Conservation (phyloP, 2,329 filamentous ascomycete genomes). For the Ambrosiella cleistominuta region DNA sequence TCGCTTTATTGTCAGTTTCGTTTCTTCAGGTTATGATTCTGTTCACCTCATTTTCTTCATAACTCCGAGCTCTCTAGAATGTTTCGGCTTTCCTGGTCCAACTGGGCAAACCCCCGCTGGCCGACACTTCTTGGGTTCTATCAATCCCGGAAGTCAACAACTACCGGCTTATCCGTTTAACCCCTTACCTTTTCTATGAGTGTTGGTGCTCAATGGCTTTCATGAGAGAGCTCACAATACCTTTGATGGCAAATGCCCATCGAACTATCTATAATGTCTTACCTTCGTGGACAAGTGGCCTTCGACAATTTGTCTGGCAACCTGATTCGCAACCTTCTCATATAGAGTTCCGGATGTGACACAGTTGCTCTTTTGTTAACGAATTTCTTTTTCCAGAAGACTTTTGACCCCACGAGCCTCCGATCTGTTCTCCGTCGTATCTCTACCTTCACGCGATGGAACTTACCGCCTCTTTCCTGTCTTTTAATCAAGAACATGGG, state of each 20-base stretch:
- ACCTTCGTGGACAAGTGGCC: not conserved
- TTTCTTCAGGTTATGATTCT: not conserved
- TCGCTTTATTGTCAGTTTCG: not conserved
- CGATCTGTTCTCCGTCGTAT: not conserved
- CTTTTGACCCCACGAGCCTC: conserved; percentile 1
- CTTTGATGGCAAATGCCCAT: not conserved
- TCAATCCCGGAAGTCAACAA: not conserved
- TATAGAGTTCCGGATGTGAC: too few species aligned
- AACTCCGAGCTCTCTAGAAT: not conserved
- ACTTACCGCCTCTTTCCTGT: not conserved
- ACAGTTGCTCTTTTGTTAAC: not conserved
- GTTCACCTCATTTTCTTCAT: not conserved
- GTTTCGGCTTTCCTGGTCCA: too few species aligned
- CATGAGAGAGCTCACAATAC: not conserved
- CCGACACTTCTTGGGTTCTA: not conserved
- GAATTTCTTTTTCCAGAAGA: not conserved
- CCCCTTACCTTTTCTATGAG: not conserved
- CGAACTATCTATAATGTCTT: not conserved
- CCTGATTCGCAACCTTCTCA: not conserved
- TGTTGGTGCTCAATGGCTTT: not conserved
- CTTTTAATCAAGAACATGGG: not conserved
- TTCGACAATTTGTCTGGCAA: not conserved
- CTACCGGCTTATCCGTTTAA: not conserved
- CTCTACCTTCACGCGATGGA: not conserved
- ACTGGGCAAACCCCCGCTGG: not conserved